Evolutionary conservation across 495 filamentous ascomycete species (phyloP).

Genomic region (Penicillium mononematosum): DNA sequence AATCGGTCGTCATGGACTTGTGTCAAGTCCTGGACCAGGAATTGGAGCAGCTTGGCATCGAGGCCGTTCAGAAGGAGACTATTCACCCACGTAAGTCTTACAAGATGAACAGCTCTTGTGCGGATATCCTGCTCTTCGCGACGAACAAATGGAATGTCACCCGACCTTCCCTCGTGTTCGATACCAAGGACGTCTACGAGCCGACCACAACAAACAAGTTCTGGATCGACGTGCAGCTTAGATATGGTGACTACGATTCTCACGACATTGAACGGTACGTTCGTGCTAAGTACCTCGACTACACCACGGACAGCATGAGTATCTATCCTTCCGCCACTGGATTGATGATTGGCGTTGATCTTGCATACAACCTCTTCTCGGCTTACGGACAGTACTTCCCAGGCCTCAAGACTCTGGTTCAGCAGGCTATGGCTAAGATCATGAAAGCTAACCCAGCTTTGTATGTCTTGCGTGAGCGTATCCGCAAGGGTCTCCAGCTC

Average conservation of each 20-base stretch:
- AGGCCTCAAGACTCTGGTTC: conserved; percentile 90
- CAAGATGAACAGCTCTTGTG: conserved; percentile 99
- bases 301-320: conserved; percentile 98
- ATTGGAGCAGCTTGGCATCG: conserved; percentile 91
- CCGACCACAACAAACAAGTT: conserved; percentile 97
- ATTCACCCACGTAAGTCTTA: conserved; percentile 99
- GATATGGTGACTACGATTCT: conserved; percentile 98
- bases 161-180: conserved; percentile 85
- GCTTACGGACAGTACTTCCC: conserved; percentile 99
- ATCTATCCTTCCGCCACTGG: conserved; percentile 98
- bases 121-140: conserved; percentile 95
- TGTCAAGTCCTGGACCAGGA: conserved; percentile 99
- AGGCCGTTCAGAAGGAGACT: conserved; percentile 98
- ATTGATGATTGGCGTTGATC: conserved; percentile 96
- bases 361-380: conserved; percentile 97
- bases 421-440: conserved; percentile 99
- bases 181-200: conserved; percentile 95
- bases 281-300: conserved; percentile 97
- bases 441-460: conserved; percentile 99
- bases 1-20: conserved; percentile 98
- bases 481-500: conserved; percentile 95
- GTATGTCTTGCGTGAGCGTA: conserved; percentile 96
- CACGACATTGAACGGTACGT: conserved; percentile 99
- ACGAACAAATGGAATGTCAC: conserved; percentile 99
- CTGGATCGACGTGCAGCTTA: conserved; percentile 97